Evolutionary conservation across 768 basidiomycete species (phyloP), one percentile per base, ranked within the genome.

Genomic region (Leucocoprinus sp.): DNA sequence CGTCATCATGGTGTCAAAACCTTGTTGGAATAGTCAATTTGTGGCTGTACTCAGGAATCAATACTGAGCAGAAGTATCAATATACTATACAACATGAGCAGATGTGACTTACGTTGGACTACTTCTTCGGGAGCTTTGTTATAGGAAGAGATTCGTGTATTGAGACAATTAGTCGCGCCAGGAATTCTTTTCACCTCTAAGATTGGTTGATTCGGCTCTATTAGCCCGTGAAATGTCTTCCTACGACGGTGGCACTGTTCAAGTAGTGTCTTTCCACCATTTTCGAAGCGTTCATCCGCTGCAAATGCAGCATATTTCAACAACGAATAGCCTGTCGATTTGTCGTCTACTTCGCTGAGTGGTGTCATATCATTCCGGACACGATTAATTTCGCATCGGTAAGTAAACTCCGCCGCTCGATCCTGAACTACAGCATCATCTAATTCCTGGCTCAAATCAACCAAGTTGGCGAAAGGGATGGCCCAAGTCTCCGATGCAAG

Each of bases 1-100:
- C n/a, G 12, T 8, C 11, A 23, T 22, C 9, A 26, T 47, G 21
- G 8, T 28, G 8, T n/a, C 40, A 38, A 52, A n/a, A 84, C 88
- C 80, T 86, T 19, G 82, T 82, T 27, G 85, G 78, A 49, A 89
- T 66, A 8, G 80, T 82, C 56, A 75, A 80, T 55, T 77, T 84
- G 34, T 71, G 72, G 56, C 82, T 85, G 12, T 90, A 65, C 59
- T 91, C 89, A n/a, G 89, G 89, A 54, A 91, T 87, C 31, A 91
- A 68, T 59, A 84, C 88, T 91, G 57, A 7, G 44, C 22, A 50
- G 50, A 17, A 46, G 17, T 15, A 26, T 29, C 24, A 48, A 14
- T 14, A 12, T 6, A 35, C 18, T n/a, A 0, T 8, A 31, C 21
- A 14, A 27, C 26, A 12, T 37, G 7, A 39, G 35, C 19, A 28